Evolutionary conservation across 2,329 filamentous ascomycete species (phyloP).

Genomic region (Pyricularia grisea): DNA sequence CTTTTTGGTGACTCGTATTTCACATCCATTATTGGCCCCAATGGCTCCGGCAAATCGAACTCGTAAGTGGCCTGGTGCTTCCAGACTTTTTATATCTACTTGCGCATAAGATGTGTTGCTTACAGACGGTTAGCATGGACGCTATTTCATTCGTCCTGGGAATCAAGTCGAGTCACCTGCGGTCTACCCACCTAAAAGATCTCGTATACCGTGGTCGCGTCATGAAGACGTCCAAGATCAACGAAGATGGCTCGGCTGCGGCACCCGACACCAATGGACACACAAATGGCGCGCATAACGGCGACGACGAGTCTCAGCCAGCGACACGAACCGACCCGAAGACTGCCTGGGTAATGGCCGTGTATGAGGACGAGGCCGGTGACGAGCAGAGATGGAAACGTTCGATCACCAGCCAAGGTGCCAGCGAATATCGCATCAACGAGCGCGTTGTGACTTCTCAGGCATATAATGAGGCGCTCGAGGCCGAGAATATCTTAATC

Average conservation of each 20-base stretch:
- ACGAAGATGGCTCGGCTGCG: slow-evolving; percentile 74
- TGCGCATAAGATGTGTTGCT: slow-evolving; percentile 11
- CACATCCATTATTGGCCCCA: slow-evolving; percentile 97
- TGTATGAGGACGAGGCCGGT: slow-evolving; percentile 94
- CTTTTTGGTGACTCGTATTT: slow-evolving; percentile 98
- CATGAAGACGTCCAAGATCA: slow-evolving; percentile 83
- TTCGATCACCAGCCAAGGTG: slow-evolving; percentile 77
- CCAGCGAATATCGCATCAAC: slow-evolving; percentile 96
- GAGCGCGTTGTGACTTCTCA: slow-evolving; percentile 79
- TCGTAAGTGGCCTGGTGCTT: slow-evolving; percentile 50
- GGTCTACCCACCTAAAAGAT: slow-evolving; percentile 87
- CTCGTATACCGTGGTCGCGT: slow-evolving; percentile 94
- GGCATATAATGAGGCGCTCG: slow-evolving; percentile 87
- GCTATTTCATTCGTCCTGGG: slow-evolving; percentile 98
- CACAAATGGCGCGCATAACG: slow-evolving; percentile 50
- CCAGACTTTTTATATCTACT: neutral
- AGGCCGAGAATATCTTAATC: slow-evolving; percentile 92
- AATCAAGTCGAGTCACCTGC: slow-evolving; percentile 96
- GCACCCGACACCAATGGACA: slow-evolving; percentile 47
- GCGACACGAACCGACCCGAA: slow-evolving; percentile 76
- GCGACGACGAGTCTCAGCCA: slow-evolving; percentile 49
- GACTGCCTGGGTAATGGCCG: slow-evolving; percentile 97
- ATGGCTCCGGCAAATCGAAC: slow-evolving; percentile 99
- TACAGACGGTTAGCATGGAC: slow-evolving; percentile 66
- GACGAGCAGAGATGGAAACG: slow-evolving; percentile 96